phyloP scores from a whole-genome alignment of 805 yeast species.

The Ogataea angusta region DNA sequence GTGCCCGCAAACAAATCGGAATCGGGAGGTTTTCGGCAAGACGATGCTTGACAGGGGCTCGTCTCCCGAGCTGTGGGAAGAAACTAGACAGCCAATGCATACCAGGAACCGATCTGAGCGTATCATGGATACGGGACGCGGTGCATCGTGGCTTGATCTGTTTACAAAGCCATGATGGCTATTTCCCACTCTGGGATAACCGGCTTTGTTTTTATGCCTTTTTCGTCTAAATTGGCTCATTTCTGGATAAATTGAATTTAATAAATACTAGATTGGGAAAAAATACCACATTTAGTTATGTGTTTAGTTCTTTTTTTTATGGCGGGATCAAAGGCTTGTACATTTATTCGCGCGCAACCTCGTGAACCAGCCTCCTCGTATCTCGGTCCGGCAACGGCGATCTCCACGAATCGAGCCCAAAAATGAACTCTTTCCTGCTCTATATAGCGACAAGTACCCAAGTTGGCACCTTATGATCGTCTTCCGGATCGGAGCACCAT shows the following conservation, averaged over 20 bases:
- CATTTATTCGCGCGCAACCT: not conserved
- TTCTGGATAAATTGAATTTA: not conserved
- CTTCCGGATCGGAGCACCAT: not conserved
- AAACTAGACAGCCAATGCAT: no score
- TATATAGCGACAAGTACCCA: no score
- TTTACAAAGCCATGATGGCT: not conserved
- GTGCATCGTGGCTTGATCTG: not conserved
- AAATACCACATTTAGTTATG: not conserved
- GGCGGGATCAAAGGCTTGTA: not conserved
- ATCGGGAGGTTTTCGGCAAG: not conserved
- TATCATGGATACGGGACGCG: not conserved
- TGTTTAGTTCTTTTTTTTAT: not conserved
- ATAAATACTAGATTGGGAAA: not conserved
- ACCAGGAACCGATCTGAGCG: not conserved
- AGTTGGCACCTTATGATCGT: no score
- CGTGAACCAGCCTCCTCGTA: not conserved
- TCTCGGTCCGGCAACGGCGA: not conserved
- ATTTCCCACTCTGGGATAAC: not conserved
- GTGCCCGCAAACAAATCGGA: not conserved
- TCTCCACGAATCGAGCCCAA: not conserved
- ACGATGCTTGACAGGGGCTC: not conserved
- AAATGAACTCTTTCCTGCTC: no score
- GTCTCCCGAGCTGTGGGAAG: not conserved
- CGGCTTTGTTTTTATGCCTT: not conserved
- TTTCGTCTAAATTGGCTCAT: not conserved